Evolutionary conservation across 108 stramenopile genomes (phyloP).

Genomic region (Nannochloropsis oceanica): DNA sequence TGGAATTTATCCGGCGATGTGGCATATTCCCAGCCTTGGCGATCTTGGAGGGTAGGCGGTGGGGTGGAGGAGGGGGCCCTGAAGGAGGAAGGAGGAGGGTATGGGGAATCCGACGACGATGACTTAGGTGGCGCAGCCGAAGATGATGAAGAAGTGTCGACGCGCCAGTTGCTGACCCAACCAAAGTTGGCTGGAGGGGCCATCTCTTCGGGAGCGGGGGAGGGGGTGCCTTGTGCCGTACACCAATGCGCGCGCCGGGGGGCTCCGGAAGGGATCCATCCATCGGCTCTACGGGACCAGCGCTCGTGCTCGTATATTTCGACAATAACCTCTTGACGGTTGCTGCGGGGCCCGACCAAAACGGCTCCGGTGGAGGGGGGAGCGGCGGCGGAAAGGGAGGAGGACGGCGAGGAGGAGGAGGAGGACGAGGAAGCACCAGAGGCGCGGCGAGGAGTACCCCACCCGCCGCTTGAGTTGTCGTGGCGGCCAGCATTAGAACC

Average conservation of each 20-base stretch:
- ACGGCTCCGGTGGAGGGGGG: no score
- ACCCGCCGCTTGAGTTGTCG: no score
- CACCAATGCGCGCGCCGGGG: not conserved
- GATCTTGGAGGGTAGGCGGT: not conserved
- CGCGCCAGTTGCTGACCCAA: not conserved
- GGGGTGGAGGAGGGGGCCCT: not conserved
- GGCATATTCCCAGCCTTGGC: not conserved
- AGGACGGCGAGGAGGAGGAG: no score
- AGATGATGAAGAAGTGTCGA: not conserved
- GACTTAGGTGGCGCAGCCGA: not conserved
- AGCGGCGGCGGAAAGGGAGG: no score
- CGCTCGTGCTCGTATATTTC: not conserved
- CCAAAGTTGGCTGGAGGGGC: not conserved
- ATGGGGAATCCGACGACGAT: not conserved
- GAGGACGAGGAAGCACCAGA: no score
- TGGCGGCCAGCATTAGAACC: no score
- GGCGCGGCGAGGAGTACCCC: no score
- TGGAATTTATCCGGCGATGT: not conserved
- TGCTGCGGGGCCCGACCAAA: not conserved
- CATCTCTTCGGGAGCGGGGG: not conserved
- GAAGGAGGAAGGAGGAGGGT: not conserved
- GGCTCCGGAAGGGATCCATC: not conserved
- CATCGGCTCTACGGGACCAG: not conserved
- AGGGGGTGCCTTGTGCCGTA: not conserved
- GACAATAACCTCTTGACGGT: not conserved